Evolutionary conservation across 148 eudicot species (phyloP).

Genomic region (Salicornia ramosissima): DNA sequence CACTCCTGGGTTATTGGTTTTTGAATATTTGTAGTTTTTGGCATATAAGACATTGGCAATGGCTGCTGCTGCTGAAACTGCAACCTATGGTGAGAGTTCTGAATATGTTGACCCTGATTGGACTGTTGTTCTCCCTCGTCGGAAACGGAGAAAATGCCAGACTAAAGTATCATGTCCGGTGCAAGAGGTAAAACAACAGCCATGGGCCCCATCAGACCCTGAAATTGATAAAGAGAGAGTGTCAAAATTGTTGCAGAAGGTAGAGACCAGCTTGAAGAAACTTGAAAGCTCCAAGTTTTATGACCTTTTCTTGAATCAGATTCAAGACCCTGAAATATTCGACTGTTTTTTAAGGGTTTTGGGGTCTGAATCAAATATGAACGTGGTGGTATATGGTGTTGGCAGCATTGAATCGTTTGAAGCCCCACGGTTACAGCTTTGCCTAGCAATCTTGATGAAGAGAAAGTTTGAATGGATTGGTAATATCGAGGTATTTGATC

Average conservation of each 20-base stretch:
- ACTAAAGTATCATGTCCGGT: constrained; percentile 20
- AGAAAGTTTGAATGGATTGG: constrained; percentile 63
- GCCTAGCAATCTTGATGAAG: constrained; percentile 69
- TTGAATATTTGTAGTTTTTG: not conserved
- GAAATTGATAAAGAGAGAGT: constrained; percentile 39
- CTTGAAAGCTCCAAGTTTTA: constrained; percentile 56
- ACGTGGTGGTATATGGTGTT: constrained; percentile 80
- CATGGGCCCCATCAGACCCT: constrained; percentile 51
- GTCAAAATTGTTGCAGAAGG: constrained; percentile 50
- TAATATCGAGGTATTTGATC: constrained; percentile 72
- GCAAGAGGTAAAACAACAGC: constrained; percentile 25
- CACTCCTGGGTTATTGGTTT: not conserved
- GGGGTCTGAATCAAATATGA: constrained; percentile 47
- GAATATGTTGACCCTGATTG: constrained; percentile 37
- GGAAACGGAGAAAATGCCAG: constrained; percentile 37
- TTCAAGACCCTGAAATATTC: constrained; percentile 34
- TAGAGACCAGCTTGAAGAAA: constrained; percentile 43
- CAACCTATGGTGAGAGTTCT: constrained; percentile 26
- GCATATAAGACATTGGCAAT: not conserved
- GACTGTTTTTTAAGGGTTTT: constrained; percentile 38
- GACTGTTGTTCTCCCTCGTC: constrained; percentile 68
- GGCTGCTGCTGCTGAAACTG: constrained; percentile 43
- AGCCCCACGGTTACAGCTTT: constrained; percentile 64
- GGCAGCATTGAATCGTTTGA: constrained; percentile 76
- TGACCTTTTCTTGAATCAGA: constrained; percentile 41